Evolutionary conservation across 352 stramenopile genomes (phyloP), one percentile per base, ranked within the genome.

Genomic region (Phytopythium mirpurense): DNA sequence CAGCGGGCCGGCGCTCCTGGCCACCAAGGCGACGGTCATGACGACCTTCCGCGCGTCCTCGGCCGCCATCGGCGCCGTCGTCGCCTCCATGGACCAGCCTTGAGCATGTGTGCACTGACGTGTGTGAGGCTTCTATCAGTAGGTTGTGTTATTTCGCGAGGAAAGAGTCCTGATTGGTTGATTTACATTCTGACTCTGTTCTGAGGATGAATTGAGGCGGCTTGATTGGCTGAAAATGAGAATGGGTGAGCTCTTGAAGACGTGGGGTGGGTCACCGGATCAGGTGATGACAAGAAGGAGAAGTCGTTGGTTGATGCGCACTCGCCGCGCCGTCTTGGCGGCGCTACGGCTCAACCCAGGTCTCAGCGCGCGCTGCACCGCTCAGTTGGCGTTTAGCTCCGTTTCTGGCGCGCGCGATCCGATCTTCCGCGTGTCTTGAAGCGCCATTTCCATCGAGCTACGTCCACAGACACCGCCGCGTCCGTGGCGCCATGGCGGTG

Each of bases 31-130:
- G n/a, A 86, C 82, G 19, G 51, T 89, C 37, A 70, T 77, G 51
- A 92, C 82, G 54, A 90, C 82, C 14, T 83, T 89, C 46, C 65
- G 69, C 18, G 79, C 79, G 27, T 89, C 82, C 14, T 70, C 65
- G 10, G 82, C 82, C n/a, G 82, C 78, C 19, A 59, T 87, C n/a
- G 71, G 77, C 14, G 82, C 82, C 12, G 72, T 90, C 23, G 65
- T 83, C n/a, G 72, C 60, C 5, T 83, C 79, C 41, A 73, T 90
- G 68, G 76, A 90, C 55, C 62, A 69, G 48, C 48, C 34, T 3
- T 45, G 24, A 44, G 21, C 12, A 2, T 18, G 23, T 21, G 41
- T 5, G 38, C 38, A 44, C 38, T 44, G 38, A 2, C 4, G 9
- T 16, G 12, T 5, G 38, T 44, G 19, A 7, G n/a, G 38, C 8